These are phyloP conservation scores for Verticillium isaacii DNA, from an alignment of 2,329 filamentous ascomycete species.

Conservation along the genomic window DNA sequence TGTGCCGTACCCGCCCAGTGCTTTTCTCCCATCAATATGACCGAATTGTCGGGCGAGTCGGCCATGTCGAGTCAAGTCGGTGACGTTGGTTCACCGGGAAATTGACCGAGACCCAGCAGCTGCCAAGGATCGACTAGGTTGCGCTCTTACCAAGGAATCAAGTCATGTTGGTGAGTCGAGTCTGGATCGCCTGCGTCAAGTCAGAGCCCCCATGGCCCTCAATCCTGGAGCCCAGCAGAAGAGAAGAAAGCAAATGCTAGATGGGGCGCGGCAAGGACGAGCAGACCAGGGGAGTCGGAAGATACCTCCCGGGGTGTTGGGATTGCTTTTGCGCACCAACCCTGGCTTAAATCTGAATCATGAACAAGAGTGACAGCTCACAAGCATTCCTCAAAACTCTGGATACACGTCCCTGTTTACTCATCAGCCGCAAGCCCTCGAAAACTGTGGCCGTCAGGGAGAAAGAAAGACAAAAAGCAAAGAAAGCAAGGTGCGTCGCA, in stretches of 20 bases:
- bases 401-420: constrained; percentile 12
- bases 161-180: not conserved
- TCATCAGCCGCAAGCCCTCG: not conserved
- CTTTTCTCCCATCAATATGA: not conserved
- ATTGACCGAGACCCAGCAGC: not conserved
- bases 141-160: not conserved
- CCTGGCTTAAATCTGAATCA: not conserved
- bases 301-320: not conserved
- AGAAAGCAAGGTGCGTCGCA: not conserved
- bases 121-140: not conserved
- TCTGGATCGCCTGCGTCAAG: not conserved
- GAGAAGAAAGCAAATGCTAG: not conserved
- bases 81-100: not conserved
- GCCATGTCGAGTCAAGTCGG: not conserved
- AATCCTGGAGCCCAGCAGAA: not conserved
- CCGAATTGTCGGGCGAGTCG: not conserved
- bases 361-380: constrained; percentile 6
- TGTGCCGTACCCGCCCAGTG: not conserved
- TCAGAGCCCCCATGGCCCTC: not conserved
- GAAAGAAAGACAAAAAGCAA: not conserved
- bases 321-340: not conserved
- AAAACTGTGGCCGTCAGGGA: constrained; percentile 1
- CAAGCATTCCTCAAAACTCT: constrained; percentile 4
- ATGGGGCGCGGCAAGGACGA: not conserved
- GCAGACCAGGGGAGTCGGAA: not conserved